Percentiles rank a stretch among this genome's conserved stretches.
Conservation (phyloP, 495 filamentous ascomycete species). For the Ascobolus immersus region DNA sequence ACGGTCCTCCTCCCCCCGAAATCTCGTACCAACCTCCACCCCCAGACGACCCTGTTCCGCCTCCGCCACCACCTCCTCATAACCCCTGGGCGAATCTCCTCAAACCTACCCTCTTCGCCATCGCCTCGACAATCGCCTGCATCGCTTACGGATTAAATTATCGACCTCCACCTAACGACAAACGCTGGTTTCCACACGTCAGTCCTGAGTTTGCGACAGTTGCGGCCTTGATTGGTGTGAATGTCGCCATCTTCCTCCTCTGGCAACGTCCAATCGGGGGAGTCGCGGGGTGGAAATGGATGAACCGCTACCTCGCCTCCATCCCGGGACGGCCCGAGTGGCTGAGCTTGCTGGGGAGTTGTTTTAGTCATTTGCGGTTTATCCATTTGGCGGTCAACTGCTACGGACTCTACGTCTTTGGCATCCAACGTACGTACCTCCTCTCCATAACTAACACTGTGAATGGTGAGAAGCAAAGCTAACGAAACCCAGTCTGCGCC, state of each 20-base stretch:
- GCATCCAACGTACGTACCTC: slow-evolving; percentile 24
- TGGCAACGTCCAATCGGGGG: slow-evolving; percentile 49
- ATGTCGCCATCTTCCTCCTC: slow-evolving; percentile 31
- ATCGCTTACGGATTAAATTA: slow-evolving; percentile 12
- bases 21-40: too few relatives aligned
- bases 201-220: slow-evolving; percentile 62
- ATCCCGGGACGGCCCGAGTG: slow-evolving; percentile 42
- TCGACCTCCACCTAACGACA: slow-evolving; percentile 6
- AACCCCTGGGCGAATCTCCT: too few relatives aligned
- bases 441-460: too few relatives aligned
- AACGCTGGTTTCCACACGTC: slow-evolving; percentile 37
- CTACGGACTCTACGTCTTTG: slow-evolving; percentile 28
- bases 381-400: slow-evolving; percentile 48
- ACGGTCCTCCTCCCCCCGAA: too few relatives aligned
- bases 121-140: slow-evolving; percentile 10
- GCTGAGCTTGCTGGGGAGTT: slow-evolving; percentile 36
- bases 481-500: slow-evolving; percentile 36
- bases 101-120: slow-evolving; percentile 12
- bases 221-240: slow-evolving; percentile 35
- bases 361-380: slow-evolving; percentile 53
- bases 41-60: too few relatives aligned
- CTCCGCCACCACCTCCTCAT: too few relatives aligned
- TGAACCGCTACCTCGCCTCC: slow-evolving; percentile 58
- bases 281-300: slow-evolving; percentile 31
- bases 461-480: background rate